Conservation (phyloP, 805 yeast species). For the Metschnikowia cubensis region DNA sequence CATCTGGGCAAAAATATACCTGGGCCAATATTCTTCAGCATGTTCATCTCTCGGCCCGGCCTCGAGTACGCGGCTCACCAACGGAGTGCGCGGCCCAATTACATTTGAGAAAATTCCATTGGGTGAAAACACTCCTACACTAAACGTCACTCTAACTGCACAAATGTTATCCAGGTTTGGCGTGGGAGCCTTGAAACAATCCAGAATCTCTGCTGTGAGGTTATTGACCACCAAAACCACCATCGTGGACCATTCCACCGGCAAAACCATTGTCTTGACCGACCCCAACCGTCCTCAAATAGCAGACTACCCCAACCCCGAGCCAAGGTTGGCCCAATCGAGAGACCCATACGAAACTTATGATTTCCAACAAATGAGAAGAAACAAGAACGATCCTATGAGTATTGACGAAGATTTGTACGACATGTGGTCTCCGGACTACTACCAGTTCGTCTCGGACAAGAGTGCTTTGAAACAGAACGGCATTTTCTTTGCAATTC, state of each 20-base stretch:
- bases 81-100: constrained; percentile 13
- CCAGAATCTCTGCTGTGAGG: constrained; percentile 9
- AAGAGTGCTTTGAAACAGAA: constrained; percentile 57
- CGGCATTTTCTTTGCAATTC: constrained; percentile 41
- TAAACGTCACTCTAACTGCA: neutral
- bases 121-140: constrained; percentile 12
- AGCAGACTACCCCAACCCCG: constrained; percentile 63
- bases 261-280: constrained; percentile 35
- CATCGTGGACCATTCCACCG: constrained; percentile 39
- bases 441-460: constrained; percentile 57
- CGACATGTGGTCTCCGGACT: constrained; percentile 86
- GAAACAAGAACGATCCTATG: constrained; percentile 71
- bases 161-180: constrained; percentile 30
- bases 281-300: constrained; percentile 41
- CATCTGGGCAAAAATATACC: too few relatives aligned
- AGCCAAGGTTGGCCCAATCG: constrained; percentile 54
- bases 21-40: neutral
- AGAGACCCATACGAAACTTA: constrained; percentile 69
- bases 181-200: constrained; percentile 9
- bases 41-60: neutral
- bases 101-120: constrained; percentile 12
- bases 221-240: constrained; percentile 33
- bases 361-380: constrained; percentile 78
- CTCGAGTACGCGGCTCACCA: neutral
- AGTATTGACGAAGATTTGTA: constrained; percentile 68